phyloP scores from a whole-genome alignment of 768 basidiomycete species.

The Tubosaeta sp. region DNA sequence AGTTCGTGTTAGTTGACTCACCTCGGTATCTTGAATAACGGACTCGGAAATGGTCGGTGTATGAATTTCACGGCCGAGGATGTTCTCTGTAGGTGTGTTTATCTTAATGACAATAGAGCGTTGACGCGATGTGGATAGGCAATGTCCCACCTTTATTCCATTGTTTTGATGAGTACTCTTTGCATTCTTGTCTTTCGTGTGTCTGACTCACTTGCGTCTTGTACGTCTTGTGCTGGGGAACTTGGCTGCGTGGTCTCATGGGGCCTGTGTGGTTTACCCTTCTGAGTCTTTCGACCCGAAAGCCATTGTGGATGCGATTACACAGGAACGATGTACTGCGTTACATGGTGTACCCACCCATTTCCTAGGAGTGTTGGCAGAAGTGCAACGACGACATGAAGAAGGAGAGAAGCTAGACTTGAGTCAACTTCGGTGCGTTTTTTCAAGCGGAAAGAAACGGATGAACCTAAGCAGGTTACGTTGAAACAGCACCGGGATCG shows the following conservation, averaged over 20 bases:
- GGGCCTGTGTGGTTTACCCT: slow-evolving; percentile 71
- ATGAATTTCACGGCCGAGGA: slow-evolving; percentile 68
- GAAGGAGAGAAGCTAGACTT: slow-evolving; percentile 47
- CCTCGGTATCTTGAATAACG: slow-evolving; percentile 76
- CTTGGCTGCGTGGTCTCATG: slow-evolving; percentile 72
- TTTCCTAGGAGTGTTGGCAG: slow-evolving; percentile 69
- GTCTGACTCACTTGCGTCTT: slow-evolving; percentile 13
- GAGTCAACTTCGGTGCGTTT: slow-evolving; percentile 48
- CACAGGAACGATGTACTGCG: slow-evolving; percentile 66
- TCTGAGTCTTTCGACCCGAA: slow-evolving; percentile 60
- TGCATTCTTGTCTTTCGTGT: neutral
- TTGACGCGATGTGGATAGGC: slow-evolving; percentile 39
- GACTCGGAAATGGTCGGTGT: slow-evolving; percentile 59
- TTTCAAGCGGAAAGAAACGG: neutral
- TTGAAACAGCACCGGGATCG: slow-evolving; percentile 66
- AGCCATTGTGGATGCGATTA: slow-evolving; percentile 67
- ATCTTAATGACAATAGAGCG: neutral
- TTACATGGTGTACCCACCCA: slow-evolving; percentile 86
- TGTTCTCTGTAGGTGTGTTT: slow-evolving; percentile 52
- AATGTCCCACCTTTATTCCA: slow-evolving; percentile 84
- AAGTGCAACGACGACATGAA: slow-evolving; percentile 53
- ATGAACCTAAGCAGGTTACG: neutral
- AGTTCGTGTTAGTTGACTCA: slow-evolving; percentile 60
- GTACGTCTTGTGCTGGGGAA: slow-evolving; percentile 80
- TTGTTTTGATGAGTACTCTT: slow-evolving; percentile 76